A percentile compares a stretch with the other conserved stretches of the same genome.
Evolutionary conservation across 352 stramenopile species (phyloP).

Genomic region (Blastocystis hominis): DNA sequence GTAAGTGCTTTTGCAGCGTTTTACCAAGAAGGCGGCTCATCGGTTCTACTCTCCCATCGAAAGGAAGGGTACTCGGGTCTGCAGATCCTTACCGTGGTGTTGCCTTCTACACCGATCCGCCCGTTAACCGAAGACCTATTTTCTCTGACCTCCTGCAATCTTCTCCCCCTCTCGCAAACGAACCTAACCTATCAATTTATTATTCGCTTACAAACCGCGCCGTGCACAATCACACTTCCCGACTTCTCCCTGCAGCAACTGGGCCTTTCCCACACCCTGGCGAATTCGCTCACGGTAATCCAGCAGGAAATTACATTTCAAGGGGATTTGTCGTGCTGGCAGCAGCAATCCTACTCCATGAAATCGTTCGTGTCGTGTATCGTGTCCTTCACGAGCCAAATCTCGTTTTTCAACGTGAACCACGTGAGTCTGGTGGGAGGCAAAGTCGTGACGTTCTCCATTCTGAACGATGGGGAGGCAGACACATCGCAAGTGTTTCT

Average conservation of each 20-base stretch:
- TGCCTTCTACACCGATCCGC: not conserved
- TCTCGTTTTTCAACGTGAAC: not conserved
- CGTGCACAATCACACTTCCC: not conserved
- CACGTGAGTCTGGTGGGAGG: not conserved
- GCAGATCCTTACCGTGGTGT: not conserved
- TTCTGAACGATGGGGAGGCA: not conserved
- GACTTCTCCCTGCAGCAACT: not conserved
- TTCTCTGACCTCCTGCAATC: not conserved
- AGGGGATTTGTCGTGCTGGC: not conserved
- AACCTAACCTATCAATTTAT: not conserved
- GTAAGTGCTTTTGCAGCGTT: not conserved
- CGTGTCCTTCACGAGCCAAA: not conserved
- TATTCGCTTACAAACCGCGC: not conserved
- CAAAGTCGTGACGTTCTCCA: not conserved
- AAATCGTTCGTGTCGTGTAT: not conserved
- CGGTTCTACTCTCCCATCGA: not conserved
- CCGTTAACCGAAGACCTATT: not conserved
- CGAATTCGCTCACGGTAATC: not conserved
- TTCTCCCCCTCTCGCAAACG: not conserved
- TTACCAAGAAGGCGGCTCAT: not conserved
- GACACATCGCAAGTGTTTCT: not conserved
- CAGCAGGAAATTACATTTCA: too few species aligned
- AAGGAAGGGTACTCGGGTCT: not conserved
- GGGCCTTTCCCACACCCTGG: not conserved
- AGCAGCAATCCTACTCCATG: not conserved